phyloP scores from a whole-genome alignment of 257 asterid genomes.

The Fraxinus pennsylvanica region DNA sequence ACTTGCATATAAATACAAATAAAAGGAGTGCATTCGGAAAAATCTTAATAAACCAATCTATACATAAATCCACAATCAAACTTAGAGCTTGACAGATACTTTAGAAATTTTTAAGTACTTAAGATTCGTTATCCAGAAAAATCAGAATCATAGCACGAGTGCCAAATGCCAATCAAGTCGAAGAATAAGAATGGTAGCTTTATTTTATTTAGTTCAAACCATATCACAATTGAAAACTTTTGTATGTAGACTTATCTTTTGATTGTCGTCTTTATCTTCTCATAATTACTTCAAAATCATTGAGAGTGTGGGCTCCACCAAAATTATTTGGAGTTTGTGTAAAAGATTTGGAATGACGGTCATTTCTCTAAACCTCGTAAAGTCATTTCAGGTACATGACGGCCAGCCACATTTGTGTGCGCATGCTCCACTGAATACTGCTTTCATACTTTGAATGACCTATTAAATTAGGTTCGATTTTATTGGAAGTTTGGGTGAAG shows the following conservation, averaged over 20 bases:
- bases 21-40: neutral
- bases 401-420: no score
- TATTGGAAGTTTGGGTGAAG: no score
- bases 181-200: neutral
- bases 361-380: neutral
- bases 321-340: neutral
- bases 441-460: no score
- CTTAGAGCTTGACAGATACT: neutral
- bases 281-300: neutral
- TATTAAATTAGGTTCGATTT: no score
- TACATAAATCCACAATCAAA: neutral
- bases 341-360: neutral
- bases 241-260: neutral
- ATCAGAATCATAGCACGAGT: neutral
- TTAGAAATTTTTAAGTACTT: neutral
- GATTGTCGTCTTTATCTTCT: neutral
- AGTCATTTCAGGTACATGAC: neutral
- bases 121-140: neutral
- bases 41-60: no score
- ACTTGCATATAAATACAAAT: neutral
- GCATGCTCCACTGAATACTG: no score
- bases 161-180: neutral
- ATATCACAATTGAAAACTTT: neutral
- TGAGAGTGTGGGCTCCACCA: neutral
- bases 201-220: neutral